Percentiles rank a stretch among this genome's conserved stretches.
Evolutionary conservation across 202 grass and related monocot species (phyloP).

Genomic region (Zizania palustris): DNA sequence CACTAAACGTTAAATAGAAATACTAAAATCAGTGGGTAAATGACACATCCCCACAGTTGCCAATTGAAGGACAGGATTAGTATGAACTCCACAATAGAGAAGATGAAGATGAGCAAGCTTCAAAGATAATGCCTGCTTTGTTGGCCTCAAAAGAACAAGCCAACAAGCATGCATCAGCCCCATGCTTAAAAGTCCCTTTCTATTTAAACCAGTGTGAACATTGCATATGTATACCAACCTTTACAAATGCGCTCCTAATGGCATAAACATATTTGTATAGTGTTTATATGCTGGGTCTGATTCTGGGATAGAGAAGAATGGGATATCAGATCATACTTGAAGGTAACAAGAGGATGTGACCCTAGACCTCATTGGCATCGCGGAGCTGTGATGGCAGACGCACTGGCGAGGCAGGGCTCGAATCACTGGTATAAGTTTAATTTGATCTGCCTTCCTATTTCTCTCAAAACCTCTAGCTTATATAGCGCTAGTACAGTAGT

Average conservation of each 20-base stretch:
- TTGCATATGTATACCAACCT: background rate
- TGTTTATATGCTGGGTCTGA: too few relatives aligned
- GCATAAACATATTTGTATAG: conserved; percentile 9
- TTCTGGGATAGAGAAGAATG: too few relatives aligned
- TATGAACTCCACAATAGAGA: background rate
- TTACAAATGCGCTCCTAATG: background rate
- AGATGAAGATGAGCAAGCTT: conserved; percentile 18
- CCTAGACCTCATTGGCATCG: too few relatives aligned
- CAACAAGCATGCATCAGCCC: background rate
- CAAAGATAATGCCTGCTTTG: background rate
- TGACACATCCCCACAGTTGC: background rate
- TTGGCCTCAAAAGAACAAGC: conserved; percentile 6
- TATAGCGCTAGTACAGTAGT: too few relatives aligned
- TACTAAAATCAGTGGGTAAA: background rate
- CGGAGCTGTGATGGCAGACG: too few relatives aligned
- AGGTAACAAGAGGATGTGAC: too few relatives aligned
- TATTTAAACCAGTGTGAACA: background rate
- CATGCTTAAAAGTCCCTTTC: background rate
- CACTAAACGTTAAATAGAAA: background rate
- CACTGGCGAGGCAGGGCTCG: too few relatives aligned
- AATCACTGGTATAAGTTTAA: too few relatives aligned
- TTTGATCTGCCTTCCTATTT: too few relatives aligned
- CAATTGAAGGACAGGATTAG: background rate
- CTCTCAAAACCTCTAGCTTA: too few relatives aligned
- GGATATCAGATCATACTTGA: too few relatives aligned